Evolutionary conservation across 495 filamentous ascomycete species (phyloP), one percentile per base, ranked within the genome.

Genomic region (Rhypophila decipiens): DNA sequence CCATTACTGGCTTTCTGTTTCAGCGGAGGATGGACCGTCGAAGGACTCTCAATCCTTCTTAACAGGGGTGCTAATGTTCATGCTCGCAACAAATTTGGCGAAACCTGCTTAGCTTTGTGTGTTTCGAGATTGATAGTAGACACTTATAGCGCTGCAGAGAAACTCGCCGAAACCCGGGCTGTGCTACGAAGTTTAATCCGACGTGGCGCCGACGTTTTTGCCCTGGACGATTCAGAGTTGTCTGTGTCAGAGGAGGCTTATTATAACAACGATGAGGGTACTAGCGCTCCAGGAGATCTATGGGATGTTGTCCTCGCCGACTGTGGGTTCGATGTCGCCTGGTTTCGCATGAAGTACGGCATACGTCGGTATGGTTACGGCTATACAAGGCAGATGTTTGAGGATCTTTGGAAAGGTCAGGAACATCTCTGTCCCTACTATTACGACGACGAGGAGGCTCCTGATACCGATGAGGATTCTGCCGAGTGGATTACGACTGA

Each of bases 381-480:
- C 11, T 40, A 40, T 19, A 45, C 42, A 19, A 45, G 27, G 18
- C 23, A 36, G 17, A 11, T 34, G 4, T 45, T 45, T 36, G 42
- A 21, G 5, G 12, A 27, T 13, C 29, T 45, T 19, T 45, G 42
- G 42, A 27, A 34, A 45, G 42, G 42, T 15, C 7, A 13, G 18
- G 42, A 45, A 31, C 42, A 45, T 45, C 42, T 45, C 23, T 45
- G 42, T 21, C 42, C 42, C 3, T 45, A 45, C 18, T 45, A 35
- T 22, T 8, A 45, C 19, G 38, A 40, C 27, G 7, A 31, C 27
- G 27, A 31, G 27, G 27, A 31, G 27, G 13, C 27, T 13, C 27
- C 27, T 31, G 27, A 7, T 31, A 31, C 27, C 27, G 13, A 31
- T 31, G 27, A 31, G 27, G 27, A 31, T 31, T 31, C 27, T 31